A percentile compares a stretch with the other conserved stretches of the same genome.
Evolutionary conservation across 2,329 filamentous ascomycete species (phyloP).

Genomic region (Stagonosporopsis vannaccii): DNA sequence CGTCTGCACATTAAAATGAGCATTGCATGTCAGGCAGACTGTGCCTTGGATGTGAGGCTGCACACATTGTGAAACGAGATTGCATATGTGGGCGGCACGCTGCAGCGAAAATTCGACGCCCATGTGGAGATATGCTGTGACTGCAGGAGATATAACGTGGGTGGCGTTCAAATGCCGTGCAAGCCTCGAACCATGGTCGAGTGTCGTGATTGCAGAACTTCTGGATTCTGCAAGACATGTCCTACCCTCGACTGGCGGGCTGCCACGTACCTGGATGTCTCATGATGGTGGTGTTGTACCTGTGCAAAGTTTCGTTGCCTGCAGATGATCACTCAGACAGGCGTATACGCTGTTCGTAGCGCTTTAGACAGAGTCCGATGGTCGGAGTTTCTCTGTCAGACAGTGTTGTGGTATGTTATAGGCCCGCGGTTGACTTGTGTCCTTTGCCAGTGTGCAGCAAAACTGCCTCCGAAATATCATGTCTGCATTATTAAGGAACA

Average conservation of each 20-base stretch:
- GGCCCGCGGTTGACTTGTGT: background rate
- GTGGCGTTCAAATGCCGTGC: background rate
- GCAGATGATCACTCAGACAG: background rate
- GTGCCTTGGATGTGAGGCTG: background rate
- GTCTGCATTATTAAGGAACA: background rate
- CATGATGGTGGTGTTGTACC: background rate
- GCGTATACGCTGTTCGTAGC: background rate
- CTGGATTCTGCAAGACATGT: background rate
- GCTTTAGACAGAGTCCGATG: background rate
- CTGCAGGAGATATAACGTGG: background rate
- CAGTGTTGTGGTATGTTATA: background rate
- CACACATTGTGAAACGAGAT: conserved; percentile 1
- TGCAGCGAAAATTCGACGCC: conserved; percentile 12
- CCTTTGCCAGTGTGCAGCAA: background rate
- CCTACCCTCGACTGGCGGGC: background rate
- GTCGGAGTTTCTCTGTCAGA: background rate
- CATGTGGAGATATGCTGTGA: conserved; percentile 12
- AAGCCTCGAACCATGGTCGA: background rate
- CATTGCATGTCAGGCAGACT: conserved; percentile 1
- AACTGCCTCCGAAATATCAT: background rate
- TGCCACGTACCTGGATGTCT: conserved; percentile 1
- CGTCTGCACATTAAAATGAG: conserved; percentile 14
- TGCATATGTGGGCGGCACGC: conserved; percentile 4
- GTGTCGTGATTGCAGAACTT: background rate
- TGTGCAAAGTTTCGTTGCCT: background rate